A percentile compares a stretch with the other conserved stretches of the same genome.
phyloP scores from a whole-genome alignment of 352 stramenopile species.

The Plasmopara halstedii region DNA sequence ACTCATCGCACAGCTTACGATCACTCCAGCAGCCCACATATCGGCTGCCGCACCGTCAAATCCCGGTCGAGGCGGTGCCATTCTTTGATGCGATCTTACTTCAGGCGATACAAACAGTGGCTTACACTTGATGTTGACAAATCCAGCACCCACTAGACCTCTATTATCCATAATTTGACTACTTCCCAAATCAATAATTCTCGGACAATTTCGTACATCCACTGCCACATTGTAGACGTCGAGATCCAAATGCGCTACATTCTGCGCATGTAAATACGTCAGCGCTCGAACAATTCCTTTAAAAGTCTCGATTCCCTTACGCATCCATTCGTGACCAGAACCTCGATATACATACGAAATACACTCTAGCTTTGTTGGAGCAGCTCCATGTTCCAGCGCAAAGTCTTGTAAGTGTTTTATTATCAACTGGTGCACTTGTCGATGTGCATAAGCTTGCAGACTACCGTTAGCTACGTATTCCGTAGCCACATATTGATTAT shows the following conservation, averaged over 20 bases:
- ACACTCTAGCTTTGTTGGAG: slow-evolving; percentile 70
- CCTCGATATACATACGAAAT: slow-evolving; percentile 72
- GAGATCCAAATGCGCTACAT: slow-evolving; percentile 70
- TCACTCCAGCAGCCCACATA: slow-evolving; percentile 73
- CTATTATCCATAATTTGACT: slow-evolving; percentile 70
- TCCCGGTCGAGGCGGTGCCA: slow-evolving; percentile 44
- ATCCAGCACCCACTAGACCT: slow-evolving; percentile 42
- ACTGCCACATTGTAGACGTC: slow-evolving; percentile 85
- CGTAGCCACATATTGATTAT: slow-evolving; percentile 79
- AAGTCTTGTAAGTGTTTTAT: slow-evolving; percentile 68
- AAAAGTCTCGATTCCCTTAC: slow-evolving; percentile 59
- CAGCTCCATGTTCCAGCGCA: slow-evolving; percentile 39
- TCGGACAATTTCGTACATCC: slow-evolving; percentile 38
- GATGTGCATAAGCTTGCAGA: slow-evolving; percentile 63
- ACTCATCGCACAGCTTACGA: slow-evolving; percentile 38
- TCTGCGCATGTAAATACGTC: slow-evolving; percentile 74
- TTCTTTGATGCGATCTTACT: slow-evolving; percentile 50
- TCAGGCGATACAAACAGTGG: slow-evolving; percentile 70
- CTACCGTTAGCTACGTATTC: slow-evolving; percentile 79
- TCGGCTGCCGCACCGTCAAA: slow-evolving; percentile 71
- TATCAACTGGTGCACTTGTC: slow-evolving; percentile 59
- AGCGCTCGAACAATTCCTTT: slow-evolving; percentile 55
- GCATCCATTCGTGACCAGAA: slow-evolving; percentile 72
- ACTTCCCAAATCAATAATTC: slow-evolving; percentile 78
- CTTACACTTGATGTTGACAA: slow-evolving; percentile 81